Percentiles rank a stretch among this genome's conserved stretches.
Evolutionary conservation across 176 grass and related monocot genomes (phyloP).

Genomic region (Aechmea fasciata): DNA sequence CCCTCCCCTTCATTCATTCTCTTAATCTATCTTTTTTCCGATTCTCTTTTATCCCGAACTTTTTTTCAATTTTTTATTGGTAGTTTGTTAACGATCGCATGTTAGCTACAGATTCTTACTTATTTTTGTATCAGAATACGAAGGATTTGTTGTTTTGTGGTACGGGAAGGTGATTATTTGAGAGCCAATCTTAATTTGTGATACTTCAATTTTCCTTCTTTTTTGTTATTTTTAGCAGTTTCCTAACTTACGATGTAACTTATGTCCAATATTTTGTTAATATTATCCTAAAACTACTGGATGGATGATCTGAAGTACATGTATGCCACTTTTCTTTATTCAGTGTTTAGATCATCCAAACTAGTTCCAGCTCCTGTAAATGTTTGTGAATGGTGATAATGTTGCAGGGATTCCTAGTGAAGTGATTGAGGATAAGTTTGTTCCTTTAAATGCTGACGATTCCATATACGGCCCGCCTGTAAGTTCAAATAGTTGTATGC

Average conservation of each 20-base stretch:
- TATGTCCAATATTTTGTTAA: neutral
- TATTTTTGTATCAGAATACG: neutral
- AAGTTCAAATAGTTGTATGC: constrained; percentile 20
- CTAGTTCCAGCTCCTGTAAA: neutral
- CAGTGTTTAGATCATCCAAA: no score
- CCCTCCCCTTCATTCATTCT: neutral
- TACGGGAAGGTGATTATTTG: neutral
- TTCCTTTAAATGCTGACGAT: constrained; percentile 70
- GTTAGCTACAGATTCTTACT: neutral
- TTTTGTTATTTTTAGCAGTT: no score
- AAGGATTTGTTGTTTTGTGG: neutral
- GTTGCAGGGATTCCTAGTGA: constrained; percentile 46
- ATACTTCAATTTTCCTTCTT: no score
- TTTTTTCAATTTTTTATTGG: no score
- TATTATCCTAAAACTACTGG: neutral
- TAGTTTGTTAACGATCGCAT: no score
- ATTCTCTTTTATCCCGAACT: no score
- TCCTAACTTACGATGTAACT: no score
- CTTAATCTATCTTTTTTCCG: no score
- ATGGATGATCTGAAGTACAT: neutral
- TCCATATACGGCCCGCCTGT: constrained; percentile 79
- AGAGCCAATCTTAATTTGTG: no score
- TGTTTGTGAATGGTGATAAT: neutral
- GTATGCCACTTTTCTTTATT: no score
- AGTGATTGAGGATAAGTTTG: constrained; percentile 70